These are phyloP conservation scores for Saccharomycopsis sp. DNA, from an alignment of 805 yeast genomes.

Conservation along the genomic window DNA sequence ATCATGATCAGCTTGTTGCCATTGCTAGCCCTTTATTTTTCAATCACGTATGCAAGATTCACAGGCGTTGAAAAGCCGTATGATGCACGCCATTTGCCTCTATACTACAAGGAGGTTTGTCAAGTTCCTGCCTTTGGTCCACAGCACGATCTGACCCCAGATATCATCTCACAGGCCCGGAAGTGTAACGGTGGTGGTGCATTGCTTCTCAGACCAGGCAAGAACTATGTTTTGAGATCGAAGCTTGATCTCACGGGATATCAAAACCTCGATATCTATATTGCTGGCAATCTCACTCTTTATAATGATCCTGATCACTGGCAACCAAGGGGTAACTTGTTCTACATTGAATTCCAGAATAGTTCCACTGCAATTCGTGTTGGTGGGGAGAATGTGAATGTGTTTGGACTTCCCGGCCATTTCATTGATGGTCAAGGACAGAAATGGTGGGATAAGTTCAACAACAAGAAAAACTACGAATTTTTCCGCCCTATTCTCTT, in stretches of 20 bases:
- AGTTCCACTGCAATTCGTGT: slow-evolving; percentile 14
- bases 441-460: slow-evolving; percentile 12
- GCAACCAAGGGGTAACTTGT: slow-evolving; percentile 15
- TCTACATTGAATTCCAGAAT: slow-evolving; percentile 11
- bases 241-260: slow-evolving; percentile 10
- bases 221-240: slow-evolving; percentile 7
- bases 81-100: too few species aligned
- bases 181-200: slow-evolving; percentile 16
- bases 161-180: slow-evolving; percentile 5
- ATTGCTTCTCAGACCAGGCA: slow-evolving; percentile 6
- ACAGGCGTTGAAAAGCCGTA: too few species aligned
- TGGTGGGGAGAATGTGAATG: slow-evolving; percentile 15
- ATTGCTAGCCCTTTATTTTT: too few species aligned
- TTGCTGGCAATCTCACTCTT: slow-evolving; percentile 11
- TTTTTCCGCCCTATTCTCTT: slow-evolving; percentile 15
- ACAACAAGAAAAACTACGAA: slow-evolving; percentile 9
- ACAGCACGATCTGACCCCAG: slow-evolving; percentile 8
- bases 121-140: slow-evolving; percentile 6
- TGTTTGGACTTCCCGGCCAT: slow-evolving; percentile 13
- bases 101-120: slow-evolving; percentile 8
- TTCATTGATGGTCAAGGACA: slow-evolving; percentile 15
- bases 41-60: too few species aligned
- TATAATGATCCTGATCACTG: slow-evolving; percentile 15
- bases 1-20: too few species aligned
- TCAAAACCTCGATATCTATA: slow-evolving; percentile 15